Evolutionary conservation across 129 eudicot species (phyloP).

Genomic region (Lactuca sativa): DNA sequence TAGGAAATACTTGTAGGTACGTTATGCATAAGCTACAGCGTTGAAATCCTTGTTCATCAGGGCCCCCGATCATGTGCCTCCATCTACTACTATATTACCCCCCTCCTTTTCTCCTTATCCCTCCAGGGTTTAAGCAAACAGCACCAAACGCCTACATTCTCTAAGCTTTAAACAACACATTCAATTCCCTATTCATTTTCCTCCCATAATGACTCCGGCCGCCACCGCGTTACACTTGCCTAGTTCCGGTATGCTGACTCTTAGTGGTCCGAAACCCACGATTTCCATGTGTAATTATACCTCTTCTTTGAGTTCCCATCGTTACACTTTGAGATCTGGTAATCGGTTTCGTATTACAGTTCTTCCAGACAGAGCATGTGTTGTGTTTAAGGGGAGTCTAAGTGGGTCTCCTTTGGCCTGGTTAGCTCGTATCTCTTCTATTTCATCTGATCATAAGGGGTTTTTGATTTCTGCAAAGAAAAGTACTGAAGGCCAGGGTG

Average conservation of each 20-base stretch:
- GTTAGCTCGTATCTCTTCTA: constrained; percentile 30
- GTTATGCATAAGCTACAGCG: constrained; percentile 65
- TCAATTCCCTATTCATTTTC: not conserved
- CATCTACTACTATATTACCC: constrained; percentile 11
- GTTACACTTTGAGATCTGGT: not conserved
- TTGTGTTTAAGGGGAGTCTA: constrained; percentile 42
- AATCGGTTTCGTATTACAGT: constrained; percentile 28
- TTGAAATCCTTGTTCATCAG: constrained; percentile 40
- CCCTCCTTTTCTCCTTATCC: constrained; percentile 33
- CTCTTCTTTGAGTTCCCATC: not conserved
- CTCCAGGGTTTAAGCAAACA: constrained; percentile 37
- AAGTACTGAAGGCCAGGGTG: not conserved
- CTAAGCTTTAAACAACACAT: not conserved
- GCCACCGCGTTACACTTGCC: constrained; percentile 30
- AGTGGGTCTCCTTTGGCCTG: constrained; percentile 41
- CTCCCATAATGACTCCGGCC: constrained; percentile 25
- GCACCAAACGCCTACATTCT: not conserved
- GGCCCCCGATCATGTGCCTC: constrained; percentile 25
- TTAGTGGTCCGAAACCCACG: constrained; percentile 17
- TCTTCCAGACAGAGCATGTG: constrained; percentile 49
- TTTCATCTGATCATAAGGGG: constrained; percentile 16
- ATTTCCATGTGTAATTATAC: not conserved
- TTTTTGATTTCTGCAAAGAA: constrained; percentile 23
- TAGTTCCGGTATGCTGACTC: constrained; percentile 23
- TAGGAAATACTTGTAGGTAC: constrained; percentile 21